Conservation (phyloP, 306 rosid species). For the Dicorynia guianensis region DNA sequence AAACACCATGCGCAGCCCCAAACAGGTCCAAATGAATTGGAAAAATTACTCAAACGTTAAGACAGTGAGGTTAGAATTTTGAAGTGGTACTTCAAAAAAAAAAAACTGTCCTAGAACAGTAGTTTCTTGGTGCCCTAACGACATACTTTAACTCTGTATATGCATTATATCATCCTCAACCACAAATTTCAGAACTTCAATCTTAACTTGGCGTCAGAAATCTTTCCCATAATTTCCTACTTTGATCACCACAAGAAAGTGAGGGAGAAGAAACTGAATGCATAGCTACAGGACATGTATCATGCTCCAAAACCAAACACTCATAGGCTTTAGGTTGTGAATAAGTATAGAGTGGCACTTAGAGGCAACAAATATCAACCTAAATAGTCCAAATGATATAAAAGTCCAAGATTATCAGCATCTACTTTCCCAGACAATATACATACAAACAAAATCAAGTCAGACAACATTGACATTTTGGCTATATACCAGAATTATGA, state of each 20-base stretch:
- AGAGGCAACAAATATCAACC: neutral
- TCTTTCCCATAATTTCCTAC: slow-evolving; percentile 22
- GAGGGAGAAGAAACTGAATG: neutral
- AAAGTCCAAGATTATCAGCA: neutral
- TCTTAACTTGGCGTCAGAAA: slow-evolving; percentile 8
- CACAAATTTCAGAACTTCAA: slow-evolving; percentile 34
- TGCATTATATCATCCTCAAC: neutral
- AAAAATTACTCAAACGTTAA: neutral
- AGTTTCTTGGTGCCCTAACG: neutral
- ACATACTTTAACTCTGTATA: neutral
- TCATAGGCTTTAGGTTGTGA: neutral
- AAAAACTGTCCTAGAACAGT: neutral
- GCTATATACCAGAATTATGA: neutral
- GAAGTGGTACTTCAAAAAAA: neutral
- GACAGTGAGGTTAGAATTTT: slow-evolving; percentile 1
- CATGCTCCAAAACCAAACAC: neutral
- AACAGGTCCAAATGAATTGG: neutral
- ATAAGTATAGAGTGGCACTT: slow-evolving; percentile 5
- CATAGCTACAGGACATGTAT: slow-evolving; percentile 21
- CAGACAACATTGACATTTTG: neutral
- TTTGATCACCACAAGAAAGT: slow-evolving; percentile 2
- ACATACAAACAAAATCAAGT: neutral
- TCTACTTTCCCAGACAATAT: neutral
- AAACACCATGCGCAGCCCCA: neutral
- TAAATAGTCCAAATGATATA: slow-evolving; percentile 14